Conservation (phyloP, 306 rosid species). For the Inga laurina region DNA sequence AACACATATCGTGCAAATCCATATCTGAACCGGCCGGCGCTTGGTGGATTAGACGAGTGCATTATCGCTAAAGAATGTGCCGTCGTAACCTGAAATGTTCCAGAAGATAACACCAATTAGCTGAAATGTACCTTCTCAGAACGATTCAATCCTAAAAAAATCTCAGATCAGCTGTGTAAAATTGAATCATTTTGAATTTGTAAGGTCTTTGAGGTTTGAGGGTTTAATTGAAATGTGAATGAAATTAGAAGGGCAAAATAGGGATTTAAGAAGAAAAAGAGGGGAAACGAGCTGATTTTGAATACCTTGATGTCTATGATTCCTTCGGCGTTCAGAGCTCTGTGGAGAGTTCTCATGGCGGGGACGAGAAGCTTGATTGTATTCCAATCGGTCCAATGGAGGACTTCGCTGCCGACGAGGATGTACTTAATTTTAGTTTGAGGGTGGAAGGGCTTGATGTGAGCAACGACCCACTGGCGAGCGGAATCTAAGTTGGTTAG, state of each 20-base stretch:
- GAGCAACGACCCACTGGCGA: conserved; percentile 52
- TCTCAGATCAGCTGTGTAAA: background rate
- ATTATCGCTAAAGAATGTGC: conserved; percentile 80
- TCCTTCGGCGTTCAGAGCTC: conserved; percentile 63
- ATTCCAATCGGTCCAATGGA: conserved; percentile 58
- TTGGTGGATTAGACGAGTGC: conserved; percentile 62
- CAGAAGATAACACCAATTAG: background rate
- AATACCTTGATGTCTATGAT: conserved; percentile 68
- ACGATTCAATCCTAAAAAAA: background rate
- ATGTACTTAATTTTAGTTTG: conserved; percentile 64
- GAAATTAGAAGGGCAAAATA: background rate
- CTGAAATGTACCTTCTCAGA: background rate
- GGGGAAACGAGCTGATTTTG: background rate
- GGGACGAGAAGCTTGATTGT: conserved; percentile 62
- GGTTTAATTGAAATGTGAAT: background rate
- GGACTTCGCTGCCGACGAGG: conserved; percentile 76
- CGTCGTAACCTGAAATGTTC: conserved; percentile 55
- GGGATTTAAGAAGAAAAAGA: background rate
- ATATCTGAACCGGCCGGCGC: conserved; percentile 64
- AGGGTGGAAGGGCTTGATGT: conserved; percentile 65
- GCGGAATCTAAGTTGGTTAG: conserved; percentile 40
- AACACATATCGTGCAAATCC: conserved; percentile 50
- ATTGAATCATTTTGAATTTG: background rate
- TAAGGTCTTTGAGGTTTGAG: background rate
- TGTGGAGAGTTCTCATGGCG: conserved; percentile 66